These are phyloP conservation scores for Stephanocyclus meneghinianus DNA, from an alignment of 352 stramenopile genomes.

Conservation along the genomic window DNA sequence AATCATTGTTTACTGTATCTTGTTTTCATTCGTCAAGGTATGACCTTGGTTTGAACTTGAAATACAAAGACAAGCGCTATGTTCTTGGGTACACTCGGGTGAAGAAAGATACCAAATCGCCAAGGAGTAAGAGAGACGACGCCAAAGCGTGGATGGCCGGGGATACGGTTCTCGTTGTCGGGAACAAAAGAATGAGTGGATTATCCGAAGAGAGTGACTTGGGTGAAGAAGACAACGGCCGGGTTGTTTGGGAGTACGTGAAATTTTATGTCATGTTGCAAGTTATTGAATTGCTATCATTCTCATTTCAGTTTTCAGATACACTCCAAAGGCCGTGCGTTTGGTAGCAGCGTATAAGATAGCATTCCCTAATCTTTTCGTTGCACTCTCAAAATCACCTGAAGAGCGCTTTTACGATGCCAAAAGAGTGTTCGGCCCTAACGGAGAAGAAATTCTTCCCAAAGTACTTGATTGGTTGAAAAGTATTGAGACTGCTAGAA, in stretches of 20 bases:
- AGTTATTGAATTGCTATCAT: too few species aligned
- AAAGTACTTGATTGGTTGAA: conserved; percentile 93
- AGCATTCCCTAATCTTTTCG: conserved; percentile 91
- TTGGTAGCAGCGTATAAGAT: conserved; percentile 91
- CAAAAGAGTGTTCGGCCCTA: conserved; percentile 87
- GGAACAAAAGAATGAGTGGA: conserved; percentile 77
- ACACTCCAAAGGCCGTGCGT: conserved; percentile 91
- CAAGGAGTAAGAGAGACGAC: conserved; percentile 54
- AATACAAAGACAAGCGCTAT: conserved; percentile 83
- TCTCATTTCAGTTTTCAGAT: conserved; percentile 57
- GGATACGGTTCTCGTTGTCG: conserved; percentile 91
- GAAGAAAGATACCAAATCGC: conserved; percentile 49
- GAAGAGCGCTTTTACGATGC: conserved; percentile 89
- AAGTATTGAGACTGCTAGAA: conserved; percentile 87
- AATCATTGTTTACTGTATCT: background rate
- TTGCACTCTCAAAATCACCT: conserved; percentile 85
- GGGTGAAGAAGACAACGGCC: conserved; percentile 60
- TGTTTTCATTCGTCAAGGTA: conserved; percentile 54
- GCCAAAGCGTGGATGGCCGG: conserved; percentile 86
- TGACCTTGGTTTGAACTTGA: conserved; percentile 91
- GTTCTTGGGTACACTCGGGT: conserved; percentile 90
- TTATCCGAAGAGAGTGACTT: conserved; percentile 46
- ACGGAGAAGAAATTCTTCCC: conserved; percentile 79
- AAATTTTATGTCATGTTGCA: too few species aligned
- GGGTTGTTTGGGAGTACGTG: conserved; percentile 85